Percentiles rank a stretch among this genome's conserved stretches.
Conservation (phyloP, 768 basidiomycete species). For the Boletus rufocinnamomeus region DNA sequence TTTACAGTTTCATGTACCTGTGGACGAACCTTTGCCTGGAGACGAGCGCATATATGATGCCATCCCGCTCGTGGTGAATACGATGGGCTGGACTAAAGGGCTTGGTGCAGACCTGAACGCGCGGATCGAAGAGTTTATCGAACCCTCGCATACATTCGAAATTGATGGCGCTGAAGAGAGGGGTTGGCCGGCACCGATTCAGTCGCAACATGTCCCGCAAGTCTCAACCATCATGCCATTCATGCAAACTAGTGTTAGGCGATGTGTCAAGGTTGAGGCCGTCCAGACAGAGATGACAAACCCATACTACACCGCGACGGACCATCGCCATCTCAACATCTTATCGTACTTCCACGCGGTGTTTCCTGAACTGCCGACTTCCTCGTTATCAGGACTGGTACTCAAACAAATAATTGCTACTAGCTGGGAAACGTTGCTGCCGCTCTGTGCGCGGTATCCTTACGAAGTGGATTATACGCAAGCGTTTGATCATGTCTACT, state of each 20-base stretch:
- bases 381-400: conserved; percentile 18
- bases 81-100: conserved; percentile 96
- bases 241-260: background rate
- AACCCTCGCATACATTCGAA: conserved; percentile 45
- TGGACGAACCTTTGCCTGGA: conserved; percentile 28
- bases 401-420: conserved; percentile 41
- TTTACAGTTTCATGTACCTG: conserved; percentile 50
- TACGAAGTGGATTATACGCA: conserved; percentile 64
- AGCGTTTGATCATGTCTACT: conserved; percentile 63
- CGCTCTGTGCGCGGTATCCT: conserved; percentile 69
- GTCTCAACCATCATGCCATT: background rate
- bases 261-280: conserved; percentile 37
- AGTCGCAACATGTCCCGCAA: conserved; percentile 9
- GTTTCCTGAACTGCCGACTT: conserved; percentile 35
- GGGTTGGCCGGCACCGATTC: conserved; percentile 20
- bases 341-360: conserved; percentile 77
- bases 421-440: conserved; percentile 66
- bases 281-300: conserved; percentile 41
- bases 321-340: conserved; percentile 67
- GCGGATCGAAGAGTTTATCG: conserved; percentile 66
- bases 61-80: conserved; percentile 90
- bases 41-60: conserved; percentile 50
- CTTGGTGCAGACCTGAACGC: conserved; percentile 79
- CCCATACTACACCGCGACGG: conserved; percentile 47
- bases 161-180: conserved; percentile 26